A percentile compares a stretch with the other conserved stretches of the same genome.
phyloP scores from a whole-genome alignment of 805 yeast genomes.

The Kazachstania viticola region DNA sequence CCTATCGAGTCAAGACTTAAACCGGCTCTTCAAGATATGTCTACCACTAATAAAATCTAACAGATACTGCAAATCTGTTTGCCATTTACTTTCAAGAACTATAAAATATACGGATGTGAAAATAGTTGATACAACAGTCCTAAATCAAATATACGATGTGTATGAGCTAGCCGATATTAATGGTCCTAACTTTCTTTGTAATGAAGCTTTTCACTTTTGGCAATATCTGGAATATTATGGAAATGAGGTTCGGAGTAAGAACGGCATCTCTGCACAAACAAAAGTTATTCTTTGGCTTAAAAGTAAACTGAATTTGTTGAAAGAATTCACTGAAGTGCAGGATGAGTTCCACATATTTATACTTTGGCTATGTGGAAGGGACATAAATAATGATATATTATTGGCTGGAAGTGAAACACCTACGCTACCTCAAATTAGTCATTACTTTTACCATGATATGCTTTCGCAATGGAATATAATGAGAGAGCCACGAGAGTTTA shows the following conservation, averaged over 20 bases:
- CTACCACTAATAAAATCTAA: conserved; percentile 26
- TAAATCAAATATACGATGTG: conserved; percentile 37
- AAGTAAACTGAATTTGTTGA: conserved; percentile 33
- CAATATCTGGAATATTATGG: conserved; percentile 29
- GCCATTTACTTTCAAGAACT: conserved; percentile 12
- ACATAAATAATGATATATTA: not conserved
- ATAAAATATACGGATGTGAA: conserved; percentile 12
- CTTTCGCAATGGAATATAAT: no score
- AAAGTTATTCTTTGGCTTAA: conserved; percentile 41
- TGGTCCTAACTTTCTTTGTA: conserved; percentile 43
- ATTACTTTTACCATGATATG: no score
- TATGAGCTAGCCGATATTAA: conserved; percentile 45
- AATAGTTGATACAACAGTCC: conserved; percentile 30
- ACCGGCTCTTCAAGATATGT: conserved; percentile 20
- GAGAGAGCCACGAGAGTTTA: no score
- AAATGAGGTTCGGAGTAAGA: conserved; percentile 23
- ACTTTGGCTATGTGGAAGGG: conserved; percentile 32
- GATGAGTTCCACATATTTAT: conserved; percentile 27
- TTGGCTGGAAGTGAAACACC: no score
- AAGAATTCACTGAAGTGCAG: conserved; percentile 6
- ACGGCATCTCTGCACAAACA: conserved; percentile 19
- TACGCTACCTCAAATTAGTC: no score
- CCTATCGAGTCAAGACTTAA: not conserved
- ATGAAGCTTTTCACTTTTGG: conserved; percentile 48
- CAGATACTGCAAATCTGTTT: conserved; percentile 15